Percentiles rank a stretch among this genome's conserved stretches.
Evolutionary conservation across 176 grass and related monocot species (phyloP).

Genomic region (Carex cristatella): DNA sequence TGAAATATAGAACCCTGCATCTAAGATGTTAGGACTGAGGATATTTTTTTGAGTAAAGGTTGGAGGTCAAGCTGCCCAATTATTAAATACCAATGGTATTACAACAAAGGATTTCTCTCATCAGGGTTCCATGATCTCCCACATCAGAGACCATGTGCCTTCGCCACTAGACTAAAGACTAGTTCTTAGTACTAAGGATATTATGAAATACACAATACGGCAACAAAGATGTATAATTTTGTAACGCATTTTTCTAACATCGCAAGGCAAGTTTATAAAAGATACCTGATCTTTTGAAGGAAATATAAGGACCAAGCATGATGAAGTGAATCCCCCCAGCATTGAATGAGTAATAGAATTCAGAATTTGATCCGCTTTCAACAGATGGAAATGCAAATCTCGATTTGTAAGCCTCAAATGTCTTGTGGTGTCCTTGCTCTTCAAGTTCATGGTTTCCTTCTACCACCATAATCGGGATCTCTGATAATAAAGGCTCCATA

Average conservation of each 20-base stretch:
- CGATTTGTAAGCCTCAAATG: slow-evolving; percentile 59
- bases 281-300: slow-evolving; percentile 54
- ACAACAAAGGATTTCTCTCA: too few species aligned
- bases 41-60: too few species aligned
- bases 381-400: slow-evolving; percentile 68
- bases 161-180: too few species aligned
- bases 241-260: not conserved
- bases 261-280: not conserved
- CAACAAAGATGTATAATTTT: not conserved
- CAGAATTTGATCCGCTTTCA: slow-evolving; percentile 57
- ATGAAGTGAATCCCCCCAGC: slow-evolving; percentile 75
- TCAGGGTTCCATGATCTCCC: too few species aligned
- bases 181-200: not conserved
- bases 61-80: too few species aligned
- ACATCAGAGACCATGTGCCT: too few species aligned
- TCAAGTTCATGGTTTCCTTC: slow-evolving; percentile 92
- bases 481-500: slow-evolving; percentile 71
- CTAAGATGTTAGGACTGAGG: not conserved
- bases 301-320: slow-evolving; percentile 68
- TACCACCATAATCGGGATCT: slow-evolving; percentile 71
- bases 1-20: not conserved
- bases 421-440: slow-evolving; percentile 46
- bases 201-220: not conserved
- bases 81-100: too few species aligned
- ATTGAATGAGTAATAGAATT: slow-evolving; percentile 90